Percentiles rank a stretch among this genome's conserved stretches.
phyloP scores from a whole-genome alignment of 2,329 filamentous ascomycete species.

The Sporothrix globosa region DNA sequence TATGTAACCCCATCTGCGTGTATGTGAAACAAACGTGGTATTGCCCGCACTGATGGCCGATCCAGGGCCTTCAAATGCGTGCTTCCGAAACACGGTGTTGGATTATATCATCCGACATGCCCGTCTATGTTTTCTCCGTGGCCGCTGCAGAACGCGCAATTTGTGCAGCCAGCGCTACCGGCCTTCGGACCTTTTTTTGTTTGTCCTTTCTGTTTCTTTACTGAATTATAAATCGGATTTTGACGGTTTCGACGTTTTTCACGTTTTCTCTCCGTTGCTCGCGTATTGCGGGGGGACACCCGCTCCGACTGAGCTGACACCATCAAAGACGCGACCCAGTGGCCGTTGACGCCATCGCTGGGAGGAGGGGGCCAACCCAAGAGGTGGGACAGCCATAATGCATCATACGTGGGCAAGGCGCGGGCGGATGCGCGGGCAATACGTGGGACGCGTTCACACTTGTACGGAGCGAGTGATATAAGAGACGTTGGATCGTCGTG shows the following conservation, averaged over 20 bases:
- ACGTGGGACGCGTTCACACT: not conserved
- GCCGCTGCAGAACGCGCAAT: not conserved
- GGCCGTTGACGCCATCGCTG: conserved; percentile 11
- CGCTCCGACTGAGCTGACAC: not conserved
- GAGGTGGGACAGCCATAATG: not conserved
- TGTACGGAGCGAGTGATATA: not conserved
- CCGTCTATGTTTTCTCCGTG: not conserved
- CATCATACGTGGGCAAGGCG: not conserved
- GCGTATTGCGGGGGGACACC: not conserved
- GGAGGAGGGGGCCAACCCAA: not conserved
- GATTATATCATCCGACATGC: not conserved
- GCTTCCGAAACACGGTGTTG: not conserved
- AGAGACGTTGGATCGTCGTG: not conserved
- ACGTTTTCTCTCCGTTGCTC: not conserved
- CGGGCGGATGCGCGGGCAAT: not conserved
- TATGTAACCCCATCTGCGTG: no score
- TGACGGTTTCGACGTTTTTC: no score
- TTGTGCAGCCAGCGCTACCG: conserved; percentile 5
- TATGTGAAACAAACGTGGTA: no score
- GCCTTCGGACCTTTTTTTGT: not conserved
- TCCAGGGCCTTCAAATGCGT: no score
- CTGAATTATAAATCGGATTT: conserved; percentile 18
- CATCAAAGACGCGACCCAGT: conserved; percentile 10
- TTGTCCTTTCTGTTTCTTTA: not conserved
- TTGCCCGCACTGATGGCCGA: no score